Conservation (phyloP, 345 rosid species). For the Turritis glabra region DNA sequence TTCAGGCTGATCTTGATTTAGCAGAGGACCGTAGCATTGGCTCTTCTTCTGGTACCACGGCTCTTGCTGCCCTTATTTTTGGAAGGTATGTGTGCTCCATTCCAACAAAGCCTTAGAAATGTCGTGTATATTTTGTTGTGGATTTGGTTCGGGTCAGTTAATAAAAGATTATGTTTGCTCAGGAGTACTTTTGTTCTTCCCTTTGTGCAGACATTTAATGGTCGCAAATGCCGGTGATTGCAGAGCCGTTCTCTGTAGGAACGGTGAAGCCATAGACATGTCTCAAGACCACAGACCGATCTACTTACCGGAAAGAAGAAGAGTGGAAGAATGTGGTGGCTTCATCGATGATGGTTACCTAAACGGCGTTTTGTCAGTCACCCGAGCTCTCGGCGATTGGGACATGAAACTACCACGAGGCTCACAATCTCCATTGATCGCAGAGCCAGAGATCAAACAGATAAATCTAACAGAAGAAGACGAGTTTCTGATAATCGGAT, state of each 20-base stretch:
- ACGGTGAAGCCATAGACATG: slow-evolving; percentile 72
- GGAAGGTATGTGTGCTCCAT: slow-evolving; percentile 31
- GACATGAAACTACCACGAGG: slow-evolving; percentile 70
- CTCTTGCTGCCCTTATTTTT: slow-evolving; percentile 67
- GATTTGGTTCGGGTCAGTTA: no score
- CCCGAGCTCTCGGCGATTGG: slow-evolving; percentile 94
- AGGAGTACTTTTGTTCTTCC: neutral
- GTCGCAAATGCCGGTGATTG: slow-evolving; percentile 93
- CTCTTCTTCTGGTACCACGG: slow-evolving; percentile 87
- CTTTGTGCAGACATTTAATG: slow-evolving; percentile 55
- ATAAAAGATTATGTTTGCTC: neutral
- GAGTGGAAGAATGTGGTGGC: slow-evolving; percentile 68
- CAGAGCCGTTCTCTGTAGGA: slow-evolving; percentile 79
- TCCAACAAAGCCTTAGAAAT: neutral
- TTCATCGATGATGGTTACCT: slow-evolving; percentile 71
- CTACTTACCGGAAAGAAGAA: slow-evolving; percentile 57
- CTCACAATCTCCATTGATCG: slow-evolving; percentile 56
- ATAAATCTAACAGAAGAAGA: neutral
- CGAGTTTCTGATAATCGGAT: neutral
- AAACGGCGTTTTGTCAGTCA: slow-evolving; percentile 71
- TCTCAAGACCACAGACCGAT: slow-evolving; percentile 83
- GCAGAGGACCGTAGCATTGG: slow-evolving; percentile 59
- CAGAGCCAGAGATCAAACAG: neutral
- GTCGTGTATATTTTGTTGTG: no score
- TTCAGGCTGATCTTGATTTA: slow-evolving; percentile 71